Conservation (phyloP, 2,329 filamentous ascomycete species). For the Periconia digitata region DNA sequence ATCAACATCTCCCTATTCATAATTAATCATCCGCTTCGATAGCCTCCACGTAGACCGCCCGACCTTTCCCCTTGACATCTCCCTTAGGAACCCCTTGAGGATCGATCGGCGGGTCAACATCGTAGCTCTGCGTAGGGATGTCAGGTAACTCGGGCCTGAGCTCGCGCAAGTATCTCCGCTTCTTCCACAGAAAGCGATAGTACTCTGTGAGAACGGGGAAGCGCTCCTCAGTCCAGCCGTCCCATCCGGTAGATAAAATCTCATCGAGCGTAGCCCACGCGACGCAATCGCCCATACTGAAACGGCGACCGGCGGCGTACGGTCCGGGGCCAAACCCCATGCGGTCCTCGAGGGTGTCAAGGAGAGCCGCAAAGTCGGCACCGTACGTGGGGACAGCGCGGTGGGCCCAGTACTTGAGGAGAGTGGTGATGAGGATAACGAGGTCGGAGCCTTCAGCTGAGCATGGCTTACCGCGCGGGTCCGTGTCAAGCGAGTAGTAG, state of each 20-base stretch:
- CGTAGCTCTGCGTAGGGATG: constrained; percentile 4
- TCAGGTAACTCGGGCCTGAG: constrained; percentile 18
- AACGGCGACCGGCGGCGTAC: constrained; percentile 33
- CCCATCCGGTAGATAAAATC: constrained; percentile 21
- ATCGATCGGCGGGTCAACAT: not conserved
- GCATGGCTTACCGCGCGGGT: constrained; percentile 17
- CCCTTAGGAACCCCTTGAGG: no score
- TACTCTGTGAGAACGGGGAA: constrained; percentile 27
- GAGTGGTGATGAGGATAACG: constrained; percentile 12
- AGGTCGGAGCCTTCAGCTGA: constrained; percentile 23
- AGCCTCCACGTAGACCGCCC: not conserved
- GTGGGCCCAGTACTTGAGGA: constrained; percentile 23
- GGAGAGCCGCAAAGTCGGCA: constrained; percentile 13
- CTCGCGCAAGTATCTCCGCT: constrained; percentile 32
- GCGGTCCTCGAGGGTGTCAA: constrained; percentile 25
- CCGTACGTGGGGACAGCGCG: constrained; percentile 13
- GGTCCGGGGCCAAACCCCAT: constrained; percentile 16
- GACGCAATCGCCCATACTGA: constrained; percentile 35
- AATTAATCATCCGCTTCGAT: not conserved
- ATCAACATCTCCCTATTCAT: no score
- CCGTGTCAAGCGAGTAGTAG: constrained; percentile 27
- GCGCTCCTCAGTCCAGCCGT: constrained; percentile 20
- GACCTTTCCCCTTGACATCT: not conserved
- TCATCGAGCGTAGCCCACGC: constrained; percentile 38
- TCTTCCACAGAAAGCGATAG: constrained; percentile 32